Evolutionary conservation across 129 eudicot species (phyloP).

Genomic region (carrot (Daucus carota)): DNA sequence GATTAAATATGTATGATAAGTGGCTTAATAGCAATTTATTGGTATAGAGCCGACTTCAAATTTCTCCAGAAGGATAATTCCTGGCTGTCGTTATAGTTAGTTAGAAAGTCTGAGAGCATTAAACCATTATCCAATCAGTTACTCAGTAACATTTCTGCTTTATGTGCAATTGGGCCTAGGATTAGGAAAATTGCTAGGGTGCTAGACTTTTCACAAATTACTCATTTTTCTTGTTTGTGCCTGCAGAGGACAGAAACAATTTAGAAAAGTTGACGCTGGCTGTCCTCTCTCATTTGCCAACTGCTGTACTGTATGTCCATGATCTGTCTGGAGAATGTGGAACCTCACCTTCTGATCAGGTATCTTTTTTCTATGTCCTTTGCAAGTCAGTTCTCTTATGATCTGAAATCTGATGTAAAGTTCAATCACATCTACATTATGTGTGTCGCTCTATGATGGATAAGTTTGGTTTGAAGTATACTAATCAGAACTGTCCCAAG

Average conservation of each 20-base stretch:
- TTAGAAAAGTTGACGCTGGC: slow-evolving; percentile 91
- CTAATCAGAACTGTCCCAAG: neutral
- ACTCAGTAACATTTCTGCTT: neutral
- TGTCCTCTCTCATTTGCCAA: slow-evolving; percentile 80
- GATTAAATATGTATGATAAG: neutral
- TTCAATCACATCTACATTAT: neutral
- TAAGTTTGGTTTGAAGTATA: neutral
- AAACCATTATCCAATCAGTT: neutral
- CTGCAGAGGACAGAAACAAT: slow-evolving; percentile 91
- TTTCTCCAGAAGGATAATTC: neutral
- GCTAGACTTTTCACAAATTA: neutral
- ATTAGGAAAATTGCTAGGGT: neutral
- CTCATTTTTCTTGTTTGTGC: slow-evolving; percentile 15
- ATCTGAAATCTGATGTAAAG: neutral
- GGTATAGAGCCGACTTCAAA: neutral
- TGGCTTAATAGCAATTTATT: neutral
- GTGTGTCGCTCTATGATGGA: neutral
- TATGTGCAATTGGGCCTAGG: neutral
- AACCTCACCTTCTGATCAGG: slow-evolving; percentile 96
- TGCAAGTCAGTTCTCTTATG: neutral
- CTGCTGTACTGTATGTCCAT: slow-evolving; percentile 87
- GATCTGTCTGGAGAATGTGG: slow-evolving; percentile 98
- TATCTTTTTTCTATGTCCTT: slow-evolving; percentile 10
- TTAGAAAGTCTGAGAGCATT: neutral
- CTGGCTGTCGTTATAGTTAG: neutral